A percentile compares a stretch with the other conserved stretches of the same genome.
Conservation (phyloP, 2,329 filamentous ascomycete genomes). For the Arachnomyces sp. region DNA sequence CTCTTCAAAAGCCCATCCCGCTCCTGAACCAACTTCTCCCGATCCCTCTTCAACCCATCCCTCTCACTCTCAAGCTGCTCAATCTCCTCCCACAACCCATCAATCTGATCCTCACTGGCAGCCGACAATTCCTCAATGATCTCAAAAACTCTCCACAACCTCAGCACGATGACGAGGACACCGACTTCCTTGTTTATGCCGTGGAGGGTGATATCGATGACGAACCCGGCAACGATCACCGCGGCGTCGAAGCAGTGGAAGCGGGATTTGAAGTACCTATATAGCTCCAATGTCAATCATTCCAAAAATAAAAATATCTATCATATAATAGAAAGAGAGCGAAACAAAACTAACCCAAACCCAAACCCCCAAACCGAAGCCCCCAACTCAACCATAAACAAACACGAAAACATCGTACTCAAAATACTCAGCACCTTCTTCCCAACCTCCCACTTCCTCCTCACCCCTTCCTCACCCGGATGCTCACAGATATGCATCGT, state of each 20-base stretch:
- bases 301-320: constrained; percentile 1
- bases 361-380: constrained; percentile 56
- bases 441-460: constrained; percentile 23
- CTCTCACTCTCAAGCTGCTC: constrained; percentile 24
- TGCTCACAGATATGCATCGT: constrained; percentile 42
- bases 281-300: background rate
- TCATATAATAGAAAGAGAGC: background rate
- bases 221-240: constrained; percentile 54
- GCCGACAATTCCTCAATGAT: constrained; percentile 62
- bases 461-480: constrained; percentile 10
- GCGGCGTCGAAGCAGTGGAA: constrained; percentile 58
- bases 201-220: constrained; percentile 53
- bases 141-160: constrained; percentile 63
- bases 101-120: constrained; percentile 56
- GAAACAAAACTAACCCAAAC: constrained; percentile 37
- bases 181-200: constrained; percentile 27
- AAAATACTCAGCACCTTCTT: constrained; percentile 41
- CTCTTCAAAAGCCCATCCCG: background rate
- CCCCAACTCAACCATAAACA: constrained; percentile 57
- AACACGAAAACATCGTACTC: constrained; percentile 52
- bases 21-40: background rate
- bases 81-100: constrained; percentile 48
- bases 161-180: constrained; percentile 54
- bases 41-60: too few relatives aligned
- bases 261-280: constrained; percentile 48